Percentiles rank a stretch among this genome's conserved stretches.
phyloP scores from a whole-genome alignment of 2,329 filamentous ascomycete species.

The Aspergillus uvarum region DNA sequence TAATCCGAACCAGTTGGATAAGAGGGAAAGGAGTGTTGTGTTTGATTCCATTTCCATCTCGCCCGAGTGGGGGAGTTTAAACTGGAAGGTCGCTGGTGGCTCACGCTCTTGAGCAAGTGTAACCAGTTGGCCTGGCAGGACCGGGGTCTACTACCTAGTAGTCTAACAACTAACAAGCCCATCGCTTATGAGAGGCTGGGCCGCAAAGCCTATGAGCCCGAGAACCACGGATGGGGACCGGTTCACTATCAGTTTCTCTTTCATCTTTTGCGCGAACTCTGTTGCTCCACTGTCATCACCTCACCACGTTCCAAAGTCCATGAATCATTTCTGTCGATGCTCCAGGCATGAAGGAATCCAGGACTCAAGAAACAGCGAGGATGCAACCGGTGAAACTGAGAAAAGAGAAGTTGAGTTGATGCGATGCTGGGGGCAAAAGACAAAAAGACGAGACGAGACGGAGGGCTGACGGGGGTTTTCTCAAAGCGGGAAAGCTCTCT shows the following conservation, averaged over 20 bases:
- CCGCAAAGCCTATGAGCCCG: neutral
- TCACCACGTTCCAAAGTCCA: neutral
- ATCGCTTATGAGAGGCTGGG: neutral
- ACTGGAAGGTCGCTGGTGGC: neutral
- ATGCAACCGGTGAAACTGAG: no score
- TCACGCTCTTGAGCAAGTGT: neutral
- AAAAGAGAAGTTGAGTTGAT: neutral
- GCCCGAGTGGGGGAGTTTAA: neutral
- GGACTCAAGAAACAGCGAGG: neutral
- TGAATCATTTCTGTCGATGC: neutral
- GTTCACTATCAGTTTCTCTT: neutral
- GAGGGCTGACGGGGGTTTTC: slow-evolving; percentile 6
- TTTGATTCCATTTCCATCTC: neutral
- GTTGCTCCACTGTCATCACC: neutral
- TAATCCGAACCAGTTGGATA: neutral
- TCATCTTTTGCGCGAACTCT: neutral
- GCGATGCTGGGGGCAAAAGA: neutral
- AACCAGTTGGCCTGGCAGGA: neutral
- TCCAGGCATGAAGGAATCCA: no score
- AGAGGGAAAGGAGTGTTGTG: neutral
- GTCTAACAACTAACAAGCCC: neutral
- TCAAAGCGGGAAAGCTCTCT: slow-evolving; percentile 21
- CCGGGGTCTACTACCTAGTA: neutral
- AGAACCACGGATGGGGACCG: neutral
- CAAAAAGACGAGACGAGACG: neutral